Base-by-base conservation (phyloP, 2,329 filamentous ascomycete species). In the Microcera coccophila region DNA sequence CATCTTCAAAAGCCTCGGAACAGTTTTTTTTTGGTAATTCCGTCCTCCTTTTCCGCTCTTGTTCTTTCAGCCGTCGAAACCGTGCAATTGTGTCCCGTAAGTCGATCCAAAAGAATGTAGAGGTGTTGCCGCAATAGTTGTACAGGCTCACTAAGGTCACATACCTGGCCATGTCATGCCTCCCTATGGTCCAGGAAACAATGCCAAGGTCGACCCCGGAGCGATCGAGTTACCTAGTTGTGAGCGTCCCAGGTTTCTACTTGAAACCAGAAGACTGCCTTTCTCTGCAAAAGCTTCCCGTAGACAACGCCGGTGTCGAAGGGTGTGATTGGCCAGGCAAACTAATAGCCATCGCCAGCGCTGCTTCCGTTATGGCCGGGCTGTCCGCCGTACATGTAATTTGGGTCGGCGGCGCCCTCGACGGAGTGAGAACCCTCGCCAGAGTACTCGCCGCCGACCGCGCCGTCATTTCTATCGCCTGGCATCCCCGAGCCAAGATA, bases 321-420 rank as follows among this genome's bases (percentile, higher is more conserved):
- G n/a, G n/a, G n/a, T n/a, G n/a, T n/a, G n/a, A n/a, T n/a, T n/a
- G n/a, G n/a, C n/a, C n/a, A n/a, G n/a, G n/a, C n/a, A n/a, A n/a
- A n/a, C 40, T 71, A 78, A 59, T 78, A 81, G 36, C 70, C 69
- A 22, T 80, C 78, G 36, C 67, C 69, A 34, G 70, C 63, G 18
- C 68, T 64, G n/a, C 76, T 68, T 28, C 79, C 80, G 57, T 83
- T 83, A 52, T 83, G 79, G 20, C 73, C 74, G 26, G 69, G 60
- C 53, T 79, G 74, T n/a, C 68, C 65, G 21, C 64, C 64, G 56
- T 81, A 81, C 58, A 80, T 71, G 57, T 79, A 81, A 56, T 66
- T 68, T 10, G 65, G 52, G 18, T 69, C 65, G 29, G 57, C 48
- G 33, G 63, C 64, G 14, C 67, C 65, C 50, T 78, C 75, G 18